phyloP scores from a whole-genome alignment of 192 early-diverging fungal genomes.

The Coemansia sp. region DNA sequence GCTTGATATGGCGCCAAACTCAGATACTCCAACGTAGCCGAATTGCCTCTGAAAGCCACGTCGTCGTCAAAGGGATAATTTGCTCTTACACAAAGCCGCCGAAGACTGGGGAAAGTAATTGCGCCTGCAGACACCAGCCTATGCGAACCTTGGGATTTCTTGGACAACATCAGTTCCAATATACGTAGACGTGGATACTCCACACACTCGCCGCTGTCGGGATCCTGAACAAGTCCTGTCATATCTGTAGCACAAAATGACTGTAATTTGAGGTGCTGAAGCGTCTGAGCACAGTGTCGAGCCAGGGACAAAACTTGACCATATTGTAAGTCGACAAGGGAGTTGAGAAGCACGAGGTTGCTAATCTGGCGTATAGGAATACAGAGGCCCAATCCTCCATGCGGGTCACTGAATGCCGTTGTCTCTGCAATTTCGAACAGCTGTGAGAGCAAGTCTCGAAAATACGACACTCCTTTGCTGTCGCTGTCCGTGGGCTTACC shows the following conservation, averaged over 20 bases:
- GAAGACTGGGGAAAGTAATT: constrained; percentile 7
- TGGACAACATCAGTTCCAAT: background rate
- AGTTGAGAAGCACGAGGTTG: background rate
- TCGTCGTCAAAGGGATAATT: constrained; percentile 18
- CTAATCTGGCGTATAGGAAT: background rate
- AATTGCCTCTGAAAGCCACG: constrained; percentile 4
- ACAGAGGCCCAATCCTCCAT: background rate
- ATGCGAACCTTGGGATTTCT: background rate
- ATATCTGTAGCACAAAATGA: background rate
- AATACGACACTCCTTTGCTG: background rate
- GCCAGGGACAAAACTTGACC: background rate
- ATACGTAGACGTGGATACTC: constrained; percentile 5
- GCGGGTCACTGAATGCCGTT: background rate
- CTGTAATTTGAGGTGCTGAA: background rate
- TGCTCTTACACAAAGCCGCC: background rate
- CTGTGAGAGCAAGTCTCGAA: background rate
- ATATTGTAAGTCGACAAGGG: background rate
- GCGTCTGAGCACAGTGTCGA: background rate
- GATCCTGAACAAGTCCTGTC: background rate
- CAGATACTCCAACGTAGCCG: constrained; percentile 6
- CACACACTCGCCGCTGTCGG: constrained; percentile 1
- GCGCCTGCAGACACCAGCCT: background rate
- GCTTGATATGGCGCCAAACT: background rate
- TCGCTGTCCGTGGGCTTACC: background rate
- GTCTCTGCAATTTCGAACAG: background rate